These are phyloP conservation scores for Polyporus arcularius DNA, from an alignment of 768 basidiomycete genomes.

Conservation along the genomic window DNA sequence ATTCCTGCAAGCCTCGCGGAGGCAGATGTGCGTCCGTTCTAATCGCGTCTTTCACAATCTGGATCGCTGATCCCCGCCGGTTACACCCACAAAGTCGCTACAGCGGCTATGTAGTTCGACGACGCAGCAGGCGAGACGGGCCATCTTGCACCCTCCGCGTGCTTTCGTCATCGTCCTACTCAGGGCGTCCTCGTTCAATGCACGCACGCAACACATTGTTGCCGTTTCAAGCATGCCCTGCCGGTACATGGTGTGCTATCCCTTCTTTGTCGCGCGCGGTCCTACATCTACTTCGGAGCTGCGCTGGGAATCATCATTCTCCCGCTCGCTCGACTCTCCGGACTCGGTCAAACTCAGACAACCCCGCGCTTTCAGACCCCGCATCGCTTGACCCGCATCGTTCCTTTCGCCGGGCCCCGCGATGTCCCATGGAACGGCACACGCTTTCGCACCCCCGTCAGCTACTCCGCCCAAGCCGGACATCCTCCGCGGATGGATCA, in stretches of 20 bases:
- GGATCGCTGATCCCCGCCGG: background rate
- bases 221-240: background rate
- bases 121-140: background rate
- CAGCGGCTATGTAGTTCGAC: background rate
- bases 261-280: background rate
- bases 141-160: background rate
- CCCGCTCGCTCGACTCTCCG: background rate
- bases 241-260: background rate
- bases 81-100: background rate
- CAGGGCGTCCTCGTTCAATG: background rate
- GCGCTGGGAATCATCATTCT: background rate
- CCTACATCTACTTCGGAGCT: background rate
- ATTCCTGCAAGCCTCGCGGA: slow-evolving; percentile 9
- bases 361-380: background rate
- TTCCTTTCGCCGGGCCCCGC: background rate
- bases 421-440: background rate
- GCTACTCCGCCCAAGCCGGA: slow-evolving; percentile 9
- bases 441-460: background rate
- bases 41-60: background rate
- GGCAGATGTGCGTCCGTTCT: slow-evolving; percentile 5
- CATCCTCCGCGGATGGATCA: slow-evolving; percentile 23
- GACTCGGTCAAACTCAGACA: background rate
- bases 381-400: background rate
- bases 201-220: background rate
- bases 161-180: background rate